phyloP scores from a whole-genome alignment of 495 filamentous ascomycete genomes.

The Penicillium ochrochloron region DNA sequence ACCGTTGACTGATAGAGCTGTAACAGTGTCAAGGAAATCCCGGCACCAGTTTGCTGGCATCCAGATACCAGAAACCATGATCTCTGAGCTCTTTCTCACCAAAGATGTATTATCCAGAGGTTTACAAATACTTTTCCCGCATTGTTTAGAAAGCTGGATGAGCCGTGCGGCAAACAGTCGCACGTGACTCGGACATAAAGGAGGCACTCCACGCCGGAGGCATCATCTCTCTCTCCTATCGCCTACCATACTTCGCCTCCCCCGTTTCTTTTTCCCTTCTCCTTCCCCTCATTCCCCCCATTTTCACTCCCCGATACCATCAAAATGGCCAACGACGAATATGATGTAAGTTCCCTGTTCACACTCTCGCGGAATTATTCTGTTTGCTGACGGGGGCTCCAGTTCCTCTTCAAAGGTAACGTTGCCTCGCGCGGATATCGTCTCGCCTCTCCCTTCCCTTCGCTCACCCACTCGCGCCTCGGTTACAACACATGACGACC shows the following conservation, averaged over 20 bases:
- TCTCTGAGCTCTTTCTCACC: background rate
- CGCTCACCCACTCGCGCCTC: conserved; percentile 9
- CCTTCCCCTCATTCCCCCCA: conserved; percentile 20
- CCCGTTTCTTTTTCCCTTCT: conserved; percentile 19
- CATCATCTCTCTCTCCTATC: conserved; percentile 42
- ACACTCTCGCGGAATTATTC: conserved; percentile 9
- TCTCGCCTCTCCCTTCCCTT: conserved; percentile 9
- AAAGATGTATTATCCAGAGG: background rate
- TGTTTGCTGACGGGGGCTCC: conserved; percentile 25
- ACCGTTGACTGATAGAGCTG: no score
- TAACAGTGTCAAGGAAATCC: background rate
- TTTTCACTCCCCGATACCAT: conserved; percentile 29
- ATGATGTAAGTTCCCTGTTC: conserved; percentile 77
- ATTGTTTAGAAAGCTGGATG: background rate
- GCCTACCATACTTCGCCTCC: conserved; percentile 23
- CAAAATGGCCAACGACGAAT: conserved; percentile 98
- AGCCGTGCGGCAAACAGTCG: conserved; percentile 18
- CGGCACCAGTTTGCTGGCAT: background rate
- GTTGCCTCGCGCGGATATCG: conserved; percentile 36
- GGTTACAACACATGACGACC: background rate
- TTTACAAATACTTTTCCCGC: background rate
- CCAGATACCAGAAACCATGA: background rate
- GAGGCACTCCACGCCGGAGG: conserved; percentile 33
- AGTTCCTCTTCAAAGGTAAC: conserved; percentile 99
- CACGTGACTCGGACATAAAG: conserved; percentile 39